Conservation (phyloP, 352 stramenopile species). For the Blastocystis hominis region DNA sequence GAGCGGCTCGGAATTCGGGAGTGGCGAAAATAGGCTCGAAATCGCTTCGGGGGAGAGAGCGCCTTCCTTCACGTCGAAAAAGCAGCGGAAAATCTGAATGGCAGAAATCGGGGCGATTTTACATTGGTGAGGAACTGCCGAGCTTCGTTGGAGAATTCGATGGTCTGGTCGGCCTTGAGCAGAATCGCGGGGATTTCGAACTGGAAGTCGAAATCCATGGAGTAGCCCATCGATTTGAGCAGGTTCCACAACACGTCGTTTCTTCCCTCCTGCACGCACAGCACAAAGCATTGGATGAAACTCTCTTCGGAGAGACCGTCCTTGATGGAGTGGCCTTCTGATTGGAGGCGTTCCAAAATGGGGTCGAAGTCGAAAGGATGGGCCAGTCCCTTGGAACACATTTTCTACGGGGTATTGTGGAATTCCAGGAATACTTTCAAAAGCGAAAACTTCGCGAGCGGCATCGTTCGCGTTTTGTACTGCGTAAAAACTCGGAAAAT, state of each 20-base stretch:
- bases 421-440: conserved; percentile 1
- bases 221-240: background rate
- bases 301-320: conserved; percentile 25
- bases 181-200: background rate
- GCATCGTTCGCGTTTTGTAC: background rate
- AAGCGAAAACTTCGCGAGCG: background rate
- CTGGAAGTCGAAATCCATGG: background rate
- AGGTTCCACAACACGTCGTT: background rate
- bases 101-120: background rate
- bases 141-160: conserved; percentile 16
- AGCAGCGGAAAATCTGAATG: conserved; percentile 16
- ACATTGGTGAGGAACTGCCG: background rate
- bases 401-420: background rate
- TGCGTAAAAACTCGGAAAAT: conserved; percentile 43
- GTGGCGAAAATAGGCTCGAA: background rate
- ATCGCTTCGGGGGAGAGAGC: background rate
- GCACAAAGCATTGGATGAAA: background rate
- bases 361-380: background rate
- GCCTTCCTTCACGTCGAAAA: background rate
- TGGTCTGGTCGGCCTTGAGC: background rate
- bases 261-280: conserved; percentile 17
- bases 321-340: background rate
- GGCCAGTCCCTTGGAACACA: background rate
- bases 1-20: background rate
- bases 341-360: background rate